phyloP scores from a whole-genome alignment of 805 yeast genomes.

The Zygosaccharomyces lentus region DNA sequence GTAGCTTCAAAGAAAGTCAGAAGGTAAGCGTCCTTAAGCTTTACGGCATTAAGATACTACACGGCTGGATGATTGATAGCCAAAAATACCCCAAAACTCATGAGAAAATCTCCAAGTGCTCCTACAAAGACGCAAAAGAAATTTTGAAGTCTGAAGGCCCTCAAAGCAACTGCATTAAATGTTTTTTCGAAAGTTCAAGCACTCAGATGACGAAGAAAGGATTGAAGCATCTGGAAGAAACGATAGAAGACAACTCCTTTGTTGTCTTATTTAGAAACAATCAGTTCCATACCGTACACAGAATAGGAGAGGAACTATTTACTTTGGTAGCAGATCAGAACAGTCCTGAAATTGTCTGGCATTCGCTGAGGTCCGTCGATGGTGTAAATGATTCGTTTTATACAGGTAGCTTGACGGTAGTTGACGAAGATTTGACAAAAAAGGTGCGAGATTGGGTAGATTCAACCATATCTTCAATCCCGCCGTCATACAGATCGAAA shows the following conservation, averaged over 20 bases:
- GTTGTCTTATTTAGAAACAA: slow-evolving; percentile 83
- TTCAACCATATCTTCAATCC: slow-evolving; percentile 62
- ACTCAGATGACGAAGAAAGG: slow-evolving; percentile 78
- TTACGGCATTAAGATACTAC: slow-evolving; percentile 60
- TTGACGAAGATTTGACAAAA: slow-evolving; percentile 64
- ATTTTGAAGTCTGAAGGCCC: slow-evolving; percentile 35
- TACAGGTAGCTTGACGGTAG: slow-evolving; percentile 52
- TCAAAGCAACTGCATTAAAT: slow-evolving; percentile 35
- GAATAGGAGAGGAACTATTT: slow-evolving; percentile 50
- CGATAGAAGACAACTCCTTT: slow-evolving; percentile 49
- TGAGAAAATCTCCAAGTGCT: slow-evolving; percentile 38
- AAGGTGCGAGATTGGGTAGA: slow-evolving; percentile 79
- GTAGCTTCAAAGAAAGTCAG: slow-evolving; percentile 50
- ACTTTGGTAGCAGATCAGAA: slow-evolving; percentile 62
- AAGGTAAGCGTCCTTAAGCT: slow-evolving; percentile 54
- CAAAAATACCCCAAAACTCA: slow-evolving; percentile 33
- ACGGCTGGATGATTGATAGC: slow-evolving; percentile 74
- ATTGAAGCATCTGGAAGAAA: slow-evolving; percentile 41
- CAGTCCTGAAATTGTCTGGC: slow-evolving; percentile 71
- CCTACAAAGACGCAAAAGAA: slow-evolving; percentile 59
- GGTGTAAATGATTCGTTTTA: slow-evolving; percentile 67
- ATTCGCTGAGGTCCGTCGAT: slow-evolving; percentile 57
- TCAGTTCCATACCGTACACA: slow-evolving; percentile 71
- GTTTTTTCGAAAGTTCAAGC: slow-evolving; percentile 56
- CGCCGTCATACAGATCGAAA: slow-evolving; percentile 43